These are phyloP conservation scores for Ormosia semicastrata DNA, from an alignment of 306 rosid genomes.

Conservation along the genomic window DNA sequence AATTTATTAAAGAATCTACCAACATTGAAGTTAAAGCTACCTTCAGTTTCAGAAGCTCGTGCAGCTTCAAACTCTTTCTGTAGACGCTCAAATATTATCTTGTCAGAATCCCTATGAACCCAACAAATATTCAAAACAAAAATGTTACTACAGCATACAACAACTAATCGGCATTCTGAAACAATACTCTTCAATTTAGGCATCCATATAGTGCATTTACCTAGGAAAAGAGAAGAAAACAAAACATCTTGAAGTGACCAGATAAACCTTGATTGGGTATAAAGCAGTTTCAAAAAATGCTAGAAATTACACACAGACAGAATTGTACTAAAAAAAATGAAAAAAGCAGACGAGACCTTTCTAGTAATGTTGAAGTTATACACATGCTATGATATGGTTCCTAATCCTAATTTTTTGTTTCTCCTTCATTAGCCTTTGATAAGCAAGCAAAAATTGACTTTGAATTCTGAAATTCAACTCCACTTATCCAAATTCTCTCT, in stretches of 20 bases:
- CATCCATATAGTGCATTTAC: neutral
- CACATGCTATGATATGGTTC: neutral
- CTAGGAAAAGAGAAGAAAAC: constrained; percentile 4
- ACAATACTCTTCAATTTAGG: constrained; percentile 2
- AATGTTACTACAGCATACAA: neutral
- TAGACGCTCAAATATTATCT: constrained; percentile 71
- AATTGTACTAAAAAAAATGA: neutral
- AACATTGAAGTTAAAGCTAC: constrained; percentile 40
- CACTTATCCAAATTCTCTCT: neutral
- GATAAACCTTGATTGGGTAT: neutral
- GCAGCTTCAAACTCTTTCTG: constrained; percentile 89
- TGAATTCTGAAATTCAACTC: neutral
- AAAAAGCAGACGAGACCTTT: neutral
- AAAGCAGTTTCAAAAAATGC: constrained; percentile 6
- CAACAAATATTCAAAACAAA: constrained; percentile 1
- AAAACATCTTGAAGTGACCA: neutral
- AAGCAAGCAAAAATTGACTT: neutral
- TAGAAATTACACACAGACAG: neutral
- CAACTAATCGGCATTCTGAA: constrained; percentile 13
- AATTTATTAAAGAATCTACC: constrained; percentile 8
- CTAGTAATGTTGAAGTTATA: neutral
- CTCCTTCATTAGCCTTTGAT: neutral
- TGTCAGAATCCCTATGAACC: constrained; percentile 82
- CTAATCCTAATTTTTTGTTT: neutral
- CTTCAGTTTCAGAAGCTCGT: constrained; percentile 78